Conservation (phyloP, 345 rosid genomes). For the Gossypium thurberi region DNA sequence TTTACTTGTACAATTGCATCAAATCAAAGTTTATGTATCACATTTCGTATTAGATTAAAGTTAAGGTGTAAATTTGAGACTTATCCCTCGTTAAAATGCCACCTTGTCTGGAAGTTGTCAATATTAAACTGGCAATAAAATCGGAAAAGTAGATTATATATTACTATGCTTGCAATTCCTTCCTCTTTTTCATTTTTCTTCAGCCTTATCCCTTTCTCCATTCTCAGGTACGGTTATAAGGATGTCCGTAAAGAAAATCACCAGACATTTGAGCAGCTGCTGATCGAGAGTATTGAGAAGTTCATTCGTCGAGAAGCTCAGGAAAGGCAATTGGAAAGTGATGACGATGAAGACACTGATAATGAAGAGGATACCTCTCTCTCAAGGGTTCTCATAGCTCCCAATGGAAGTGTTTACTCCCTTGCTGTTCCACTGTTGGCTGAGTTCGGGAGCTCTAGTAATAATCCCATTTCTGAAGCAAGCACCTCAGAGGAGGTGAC, state of each 20-base stretch:
- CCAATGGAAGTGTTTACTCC: constrained; percentile 89
- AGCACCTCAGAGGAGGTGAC: constrained; percentile 49
- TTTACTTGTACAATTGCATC: no score
- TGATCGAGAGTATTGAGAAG: constrained; percentile 96
- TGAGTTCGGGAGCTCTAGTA: constrained; percentile 37
- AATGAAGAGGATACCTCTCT: constrained; percentile 46
- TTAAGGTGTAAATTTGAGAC: no score
- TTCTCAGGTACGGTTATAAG: constrained; percentile 87
- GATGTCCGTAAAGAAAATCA: constrained; percentile 93
- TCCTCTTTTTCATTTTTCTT: neutral
- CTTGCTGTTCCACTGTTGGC: constrained; percentile 74
- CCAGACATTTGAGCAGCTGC: constrained; percentile 87
- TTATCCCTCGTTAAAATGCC: no score
- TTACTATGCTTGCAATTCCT: neutral
- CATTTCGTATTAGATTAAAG: no score
- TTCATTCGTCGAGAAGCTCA: constrained; percentile 94
- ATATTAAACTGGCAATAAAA: neutral
- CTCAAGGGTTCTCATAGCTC: constrained; percentile 65
- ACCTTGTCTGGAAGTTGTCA: neutral
- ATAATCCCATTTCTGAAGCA: constrained; percentile 39
- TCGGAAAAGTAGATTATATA: neutral
- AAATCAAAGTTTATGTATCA: no score
- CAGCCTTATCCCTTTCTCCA: no score
- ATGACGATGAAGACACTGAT: constrained; percentile 61
- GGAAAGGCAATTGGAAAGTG: constrained; percentile 85